Base-by-base conservation (phyloP, 345 rosid species). In the Laguncularia racemosa region DNA sequence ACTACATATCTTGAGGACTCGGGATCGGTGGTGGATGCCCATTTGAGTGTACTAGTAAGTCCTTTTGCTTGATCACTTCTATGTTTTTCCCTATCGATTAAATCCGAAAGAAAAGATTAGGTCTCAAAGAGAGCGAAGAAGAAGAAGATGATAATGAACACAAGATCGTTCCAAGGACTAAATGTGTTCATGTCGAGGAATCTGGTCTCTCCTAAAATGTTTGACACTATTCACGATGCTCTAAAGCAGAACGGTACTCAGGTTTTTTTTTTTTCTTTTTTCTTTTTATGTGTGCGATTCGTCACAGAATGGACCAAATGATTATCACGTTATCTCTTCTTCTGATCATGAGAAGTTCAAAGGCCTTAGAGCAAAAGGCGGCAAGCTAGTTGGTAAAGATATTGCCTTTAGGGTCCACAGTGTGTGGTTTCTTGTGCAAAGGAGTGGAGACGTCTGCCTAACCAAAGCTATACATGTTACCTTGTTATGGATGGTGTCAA, bases 201-300 rank as follows among this genome's bases (percentile, higher is more conserved):
- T 67, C 77, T 93, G 44, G 96, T 89, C 1, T 88, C 96, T 5
- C 96, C 97, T 52, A 96, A 93, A 63, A 71, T 87, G 8, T 93
- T 77, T 71, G 96, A 89, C 73, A 72, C 84, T 3, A 88, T 93
- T 55, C 89, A 81, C 63, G 99, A 91, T 48, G 86, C 89, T 2
- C 89, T 89, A 55, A 80, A 84, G 76, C 86, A 63, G 56, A 87
- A 89, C 62, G 97, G 85, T 28, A 95, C 99, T 56, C 78, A 87
- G 23, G 80, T 93, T 57, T n/a, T n/a, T n/a, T n/a, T n/a, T n/a
- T n/a, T n/a, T n/a, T n/a, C n/a, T n/a, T n/a, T n/a, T n/a, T n/a
- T n/a, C n/a, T 70, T 87, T 69, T 88, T 82, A 74, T 93, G 99
- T 65, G n/a, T 83, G 97, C 78, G 92, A 93, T 71, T 91, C 96